These are phyloP conservation scores for Erysimum cheiri DNA, from an alignment of 441 rosid genomes.

Conservation along the genomic window DNA sequence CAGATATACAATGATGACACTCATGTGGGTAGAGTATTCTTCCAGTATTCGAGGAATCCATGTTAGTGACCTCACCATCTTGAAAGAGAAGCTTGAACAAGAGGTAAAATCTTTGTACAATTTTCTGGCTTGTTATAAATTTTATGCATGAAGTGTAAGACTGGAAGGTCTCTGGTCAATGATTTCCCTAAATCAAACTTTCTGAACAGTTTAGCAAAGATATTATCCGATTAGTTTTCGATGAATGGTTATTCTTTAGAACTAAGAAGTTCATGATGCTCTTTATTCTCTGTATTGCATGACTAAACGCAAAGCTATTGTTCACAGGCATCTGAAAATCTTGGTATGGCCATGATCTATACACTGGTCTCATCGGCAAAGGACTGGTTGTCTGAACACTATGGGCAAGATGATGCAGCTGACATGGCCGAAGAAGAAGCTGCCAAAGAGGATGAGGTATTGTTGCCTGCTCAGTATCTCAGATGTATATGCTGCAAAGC, in stretches of 20 bases:
- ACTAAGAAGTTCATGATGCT: slow-evolving; percentile 8
- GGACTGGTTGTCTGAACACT: slow-evolving; percentile 90
- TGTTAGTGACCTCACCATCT: slow-evolving; percentile 63
- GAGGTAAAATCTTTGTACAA: slow-evolving; percentile 62
- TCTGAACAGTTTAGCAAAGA: not conserved
- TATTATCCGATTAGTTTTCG: not conserved
- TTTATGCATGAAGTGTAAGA: not conserved
- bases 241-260: slow-evolving; percentile 12
- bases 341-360: slow-evolving; percentile 98
- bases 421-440: slow-evolving; percentile 59
- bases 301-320: slow-evolving; percentile 31
- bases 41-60: slow-evolving; percentile 89
- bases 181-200: not conserved
- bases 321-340: slow-evolving; percentile 84
- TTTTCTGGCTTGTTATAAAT: slow-evolving; percentile 4
- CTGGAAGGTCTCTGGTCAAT: slow-evolving; percentile 7
- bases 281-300: slow-evolving; percentile 13
- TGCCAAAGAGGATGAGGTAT: slow-evolving; percentile 86
- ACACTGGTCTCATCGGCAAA: slow-evolving; percentile 89
- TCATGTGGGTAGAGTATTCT: slow-evolving; percentile 27
- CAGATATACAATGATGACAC: slow-evolving; percentile 11
- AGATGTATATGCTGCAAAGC: slow-evolving; percentile 18
- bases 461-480: slow-evolving; percentile 34
- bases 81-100: slow-evolving; percentile 87
- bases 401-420: slow-evolving; percentile 60